Evolutionary conservation across 1,139 yeast genomes (phyloP), one percentile per base, ranked within the genome.

Genomic region (Petasospora rhodanensis): DNA sequence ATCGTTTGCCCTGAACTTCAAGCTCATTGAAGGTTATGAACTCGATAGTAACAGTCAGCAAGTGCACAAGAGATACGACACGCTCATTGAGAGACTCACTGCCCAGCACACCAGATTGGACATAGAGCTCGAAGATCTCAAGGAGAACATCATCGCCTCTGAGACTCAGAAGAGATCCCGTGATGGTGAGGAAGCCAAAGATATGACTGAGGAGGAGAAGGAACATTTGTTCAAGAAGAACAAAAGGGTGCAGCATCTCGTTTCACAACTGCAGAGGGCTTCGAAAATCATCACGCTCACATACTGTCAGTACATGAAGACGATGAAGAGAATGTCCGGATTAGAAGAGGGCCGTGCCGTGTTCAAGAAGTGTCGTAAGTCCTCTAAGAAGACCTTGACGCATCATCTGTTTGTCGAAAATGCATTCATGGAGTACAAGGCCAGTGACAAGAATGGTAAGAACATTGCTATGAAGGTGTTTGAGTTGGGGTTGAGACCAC

Each of bases 331-430:
- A 44, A 51, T 74, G n/a, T 64, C 67, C 27, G 83, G 84, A 3
- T 73, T 85, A 32, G 71, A 79, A 35, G 89, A 81, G 41, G 84
- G 93, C 7, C 70, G 97, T 41, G 62, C 70, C 27, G 64, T 80
- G 2, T 81, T 81, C 52, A 70, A 82, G 35, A 71, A 68, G 42
- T 77, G 78, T 32, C 62, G 68, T 24, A 70, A 73, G 46, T 68
- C n/a, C n/a, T n/a, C 70, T 45, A 64, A 66, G 32, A 43, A 45
- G 19, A 59, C 64, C 9, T 60, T 83, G 28, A 81, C 94, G 0
- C 76, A 77, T 61, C 86, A 84, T 45, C 71, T 91, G 20, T 91
- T 73, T 56, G 79, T 80, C 18, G 93, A 85, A 34, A 81, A 85
- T 48, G 95, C 96, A 0, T 67, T 77, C 53, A 68, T 89, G 66